Percentiles rank a stretch among this genome's conserved stretches.
These are phyloP conservation scores for Cytospora chrysosperma DNA, from an alignment of 2,329 filamentous ascomycete genomes.

Conservation along the genomic window DNA sequence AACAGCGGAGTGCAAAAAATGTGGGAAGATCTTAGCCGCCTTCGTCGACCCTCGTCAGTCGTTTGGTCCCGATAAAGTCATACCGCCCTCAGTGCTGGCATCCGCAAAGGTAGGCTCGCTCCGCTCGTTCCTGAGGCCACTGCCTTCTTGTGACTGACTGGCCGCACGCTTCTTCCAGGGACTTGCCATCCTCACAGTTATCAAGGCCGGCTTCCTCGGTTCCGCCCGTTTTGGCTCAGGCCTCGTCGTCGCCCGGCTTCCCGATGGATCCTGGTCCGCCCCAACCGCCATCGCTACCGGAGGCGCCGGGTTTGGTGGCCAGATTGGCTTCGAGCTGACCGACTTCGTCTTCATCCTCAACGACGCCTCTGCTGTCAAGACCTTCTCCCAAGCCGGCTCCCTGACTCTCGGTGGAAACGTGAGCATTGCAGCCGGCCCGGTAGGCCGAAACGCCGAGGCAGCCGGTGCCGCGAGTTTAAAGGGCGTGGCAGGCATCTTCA, in stretches of 20 bases:
- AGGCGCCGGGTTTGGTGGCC: conserved; percentile 79
- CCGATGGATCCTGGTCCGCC: conserved; percentile 77
- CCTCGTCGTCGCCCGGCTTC: conserved; percentile 75
- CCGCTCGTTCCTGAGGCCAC: conserved; percentile 10
- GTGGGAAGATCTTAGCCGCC: conserved; percentile 89
- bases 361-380: conserved; percentile 82
- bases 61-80: conserved; percentile 96
- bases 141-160: neutral
- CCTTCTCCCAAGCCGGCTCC: conserved; percentile 89
- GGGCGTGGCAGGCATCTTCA: conserved; percentile 88
- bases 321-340: conserved; percentile 84
- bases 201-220: conserved; percentile 84
- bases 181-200: conserved; percentile 80
- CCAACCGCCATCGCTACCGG: conserved; percentile 78
- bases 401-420: conserved; percentile 95
- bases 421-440: conserved; percentile 87
- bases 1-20: conserved; percentile 94
- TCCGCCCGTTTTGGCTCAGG: conserved; percentile 80
- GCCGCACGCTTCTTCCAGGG: conserved; percentile 46
- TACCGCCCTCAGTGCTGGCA: conserved; percentile 83
- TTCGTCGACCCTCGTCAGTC: conserved; percentile 93
- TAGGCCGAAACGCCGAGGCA: conserved; percentile 93
- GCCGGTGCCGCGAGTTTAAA: conserved; percentile 89
- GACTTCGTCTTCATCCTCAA: conserved; percentile 99
- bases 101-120: conserved; percentile 72